These are phyloP conservation scores for Pleurotus cornucopiae DNA, from an alignment of 768 basidiomycete species.

Conservation along the genomic window DNA sequence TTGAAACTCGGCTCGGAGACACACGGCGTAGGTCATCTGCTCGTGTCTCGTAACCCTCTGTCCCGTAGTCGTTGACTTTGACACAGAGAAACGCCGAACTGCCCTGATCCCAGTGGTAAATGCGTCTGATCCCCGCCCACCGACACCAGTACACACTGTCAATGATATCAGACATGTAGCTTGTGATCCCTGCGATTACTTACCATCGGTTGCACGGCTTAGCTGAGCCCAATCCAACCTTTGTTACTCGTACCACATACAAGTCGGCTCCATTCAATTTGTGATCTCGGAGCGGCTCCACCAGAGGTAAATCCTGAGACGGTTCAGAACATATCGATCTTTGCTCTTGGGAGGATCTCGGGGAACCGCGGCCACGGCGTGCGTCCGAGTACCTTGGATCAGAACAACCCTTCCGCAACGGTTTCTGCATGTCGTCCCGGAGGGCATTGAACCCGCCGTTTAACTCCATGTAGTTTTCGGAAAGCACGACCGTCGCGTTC, in stretches of 20 bases:
- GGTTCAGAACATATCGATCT: too few relatives aligned
- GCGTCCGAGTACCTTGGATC: background rate
- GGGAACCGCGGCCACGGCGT: background rate
- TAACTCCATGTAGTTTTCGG: background rate
- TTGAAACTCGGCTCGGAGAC: too few relatives aligned
- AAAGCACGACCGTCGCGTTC: background rate
- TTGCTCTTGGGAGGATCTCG: background rate
- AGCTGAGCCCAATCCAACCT: constrained; percentile 44
- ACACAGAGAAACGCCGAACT: constrained; percentile 30
- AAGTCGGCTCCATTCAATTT: constrained; percentile 49
- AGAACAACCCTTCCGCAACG: background rate
- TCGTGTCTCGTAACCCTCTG: constrained; percentile 41
- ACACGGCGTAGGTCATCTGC: constrained; percentile 29
- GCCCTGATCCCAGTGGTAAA: constrained; percentile 47
- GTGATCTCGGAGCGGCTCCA: constrained; percentile 17
- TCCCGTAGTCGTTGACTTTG: constrained; percentile 38
- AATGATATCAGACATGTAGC: background rate
- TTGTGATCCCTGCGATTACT: constrained; percentile 2
- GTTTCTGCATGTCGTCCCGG: background rate
- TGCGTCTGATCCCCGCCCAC: constrained; percentile 54
- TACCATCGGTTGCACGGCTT: constrained; percentile 51
- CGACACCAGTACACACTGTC: constrained; percentile 48
- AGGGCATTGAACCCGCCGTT: constrained; percentile 5
- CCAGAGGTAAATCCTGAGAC: background rate
- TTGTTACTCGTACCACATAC: constrained; percentile 48